Base-by-base conservation (phyloP, 164 flowering plant species). In the Amborella trichopoda region DNA sequence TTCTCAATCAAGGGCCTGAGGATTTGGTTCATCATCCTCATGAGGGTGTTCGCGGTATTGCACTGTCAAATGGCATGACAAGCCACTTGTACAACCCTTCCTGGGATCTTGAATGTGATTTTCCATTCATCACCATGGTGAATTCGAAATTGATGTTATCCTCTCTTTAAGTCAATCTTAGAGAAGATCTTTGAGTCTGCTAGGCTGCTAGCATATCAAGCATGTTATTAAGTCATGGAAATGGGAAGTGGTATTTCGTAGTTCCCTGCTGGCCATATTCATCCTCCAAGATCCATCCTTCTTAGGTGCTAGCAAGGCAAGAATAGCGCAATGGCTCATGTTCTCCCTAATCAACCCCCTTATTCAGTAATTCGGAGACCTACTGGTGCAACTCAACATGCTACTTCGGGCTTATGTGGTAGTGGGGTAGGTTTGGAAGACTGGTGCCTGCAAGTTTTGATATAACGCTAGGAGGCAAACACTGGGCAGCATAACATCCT, bases 111-210 rank as follows among this genome's bases (percentile, higher is more conserved):
- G 2, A 18, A 40, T 9, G 44, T 12, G 3, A 13, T 45, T n/a
- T 45, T 26, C 48, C 48, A 45, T n/a, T 45, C 48, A 14, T 45
- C 48, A 2, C 48, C 16, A 2, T 5, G 50, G 22, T 16, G 20
- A 24, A 46, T 46, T 1, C 23, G 24, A 19, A 46, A 18, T 19
- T 28, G 38, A 18, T 46, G 50, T n/a, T 30, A 46, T 6, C 50
- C 38, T 18, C 22, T 3, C 5, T 10, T 18, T 4, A 46, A 30
- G 12, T 18, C 38, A 4, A 28, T 4, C 24, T 28, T 27, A 3
- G 3, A 26, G 13, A 28, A 28, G 4, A 6, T 2, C 19, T 2
- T 46, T 18, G 33, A 4, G 13, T 3, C 28, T 2, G 3, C 2
- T 44, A 44, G 13, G 2, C 2, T 22, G 28, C 13, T 28, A 46